Evolutionary conservation across 495 filamentous ascomycete species (phyloP), one percentile per base, ranked within the genome.

Genomic region (Friedmanniomyces simplex): DNA sequence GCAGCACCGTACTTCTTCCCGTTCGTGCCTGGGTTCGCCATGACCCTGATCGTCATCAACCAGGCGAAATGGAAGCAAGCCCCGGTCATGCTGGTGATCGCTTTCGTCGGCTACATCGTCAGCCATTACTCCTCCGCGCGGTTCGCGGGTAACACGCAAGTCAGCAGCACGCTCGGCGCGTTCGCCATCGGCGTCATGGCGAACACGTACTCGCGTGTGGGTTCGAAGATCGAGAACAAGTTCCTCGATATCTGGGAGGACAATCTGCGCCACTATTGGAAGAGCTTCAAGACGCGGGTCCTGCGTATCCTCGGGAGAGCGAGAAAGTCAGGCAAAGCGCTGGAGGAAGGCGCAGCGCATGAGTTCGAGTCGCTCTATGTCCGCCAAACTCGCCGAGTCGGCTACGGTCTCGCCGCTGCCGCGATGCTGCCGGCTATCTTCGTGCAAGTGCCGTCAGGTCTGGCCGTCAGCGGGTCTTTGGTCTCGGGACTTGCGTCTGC

Each of bases 361-460:
- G 61, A 64, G 22, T 25, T n/a, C 1, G 57, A 53, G 18, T 57
- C 52, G 28, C 13, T 54, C 16, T 60, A 50, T 43, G 57, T 55
- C 28, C 61, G 57, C 0, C 28, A 50, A 62, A 41, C 63, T 55
- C 67, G 69, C 22, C 53, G 85, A 26, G 69, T 80, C 20, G 78
- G 78, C 22, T 81, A 93, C 66, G 89, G 88, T 1, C 77, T 96
- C 14, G 90, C 91, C 0, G 91, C 90, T 1, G 88, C 88, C 0
- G 86, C 88, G 7, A 86, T 98, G 72, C 72, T 97, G 0, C 91
- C 91, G 0, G 91, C 88, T 4, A 95, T 98, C 59, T 95, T 95
- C 63, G 91, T 98, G 5, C 87, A 93, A 52, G 93, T 98, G 5
- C 91, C 91, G 1, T 89, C 85, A 14, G 91, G 91, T 3, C 76